Conservation (phyloP, 495 filamentous ascomycete species). For the Lasiosphaeria ovina region DNA sequence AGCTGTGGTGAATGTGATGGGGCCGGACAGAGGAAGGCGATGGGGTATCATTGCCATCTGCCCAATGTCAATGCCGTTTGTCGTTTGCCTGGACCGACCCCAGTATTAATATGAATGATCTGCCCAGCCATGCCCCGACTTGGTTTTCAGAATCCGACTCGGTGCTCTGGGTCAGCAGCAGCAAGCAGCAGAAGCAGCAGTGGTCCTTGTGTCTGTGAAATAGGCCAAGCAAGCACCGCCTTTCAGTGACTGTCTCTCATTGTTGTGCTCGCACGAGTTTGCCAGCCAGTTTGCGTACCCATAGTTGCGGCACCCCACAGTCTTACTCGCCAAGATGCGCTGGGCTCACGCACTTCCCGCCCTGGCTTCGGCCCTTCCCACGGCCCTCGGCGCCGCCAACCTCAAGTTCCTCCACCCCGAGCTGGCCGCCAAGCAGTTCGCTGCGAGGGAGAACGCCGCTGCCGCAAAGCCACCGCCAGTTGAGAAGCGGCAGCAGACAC, state of each 20-base stretch:
- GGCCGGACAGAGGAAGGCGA: too few relatives aligned
- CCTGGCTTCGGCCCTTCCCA: slow-evolving; percentile 10
- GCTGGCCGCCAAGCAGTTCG: slow-evolving; percentile 7
- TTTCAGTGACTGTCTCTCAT: too few relatives aligned
- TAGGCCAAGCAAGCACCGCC: too few relatives aligned
- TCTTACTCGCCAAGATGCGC: slow-evolving; percentile 18
- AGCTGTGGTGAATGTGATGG: not conserved
- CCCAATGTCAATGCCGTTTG: not conserved
- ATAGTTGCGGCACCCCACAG: too few relatives aligned
- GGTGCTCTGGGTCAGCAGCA: not conserved
- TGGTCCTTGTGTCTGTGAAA: too few relatives aligned
- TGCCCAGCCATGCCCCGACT: not conserved
- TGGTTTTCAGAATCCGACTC: not conserved
- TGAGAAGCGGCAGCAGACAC: slow-evolving; percentile 14
- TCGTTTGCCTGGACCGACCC: not conserved
- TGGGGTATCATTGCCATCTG: too few relatives aligned
- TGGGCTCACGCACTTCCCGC: slow-evolving; percentile 15
- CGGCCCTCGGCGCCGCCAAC: slow-evolving; percentile 16
- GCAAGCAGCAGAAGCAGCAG: too few relatives aligned
- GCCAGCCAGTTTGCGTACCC: too few relatives aligned
- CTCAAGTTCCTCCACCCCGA: slow-evolving; percentile 16
- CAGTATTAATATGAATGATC: not conserved
- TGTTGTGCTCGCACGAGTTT: too few relatives aligned
- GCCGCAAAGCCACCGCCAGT: not conserved
- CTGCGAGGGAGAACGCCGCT: slow-evolving; percentile 1